Conservation (phyloP, 768 basidiomycete genomes). For the Inosperma sp. region DNA sequence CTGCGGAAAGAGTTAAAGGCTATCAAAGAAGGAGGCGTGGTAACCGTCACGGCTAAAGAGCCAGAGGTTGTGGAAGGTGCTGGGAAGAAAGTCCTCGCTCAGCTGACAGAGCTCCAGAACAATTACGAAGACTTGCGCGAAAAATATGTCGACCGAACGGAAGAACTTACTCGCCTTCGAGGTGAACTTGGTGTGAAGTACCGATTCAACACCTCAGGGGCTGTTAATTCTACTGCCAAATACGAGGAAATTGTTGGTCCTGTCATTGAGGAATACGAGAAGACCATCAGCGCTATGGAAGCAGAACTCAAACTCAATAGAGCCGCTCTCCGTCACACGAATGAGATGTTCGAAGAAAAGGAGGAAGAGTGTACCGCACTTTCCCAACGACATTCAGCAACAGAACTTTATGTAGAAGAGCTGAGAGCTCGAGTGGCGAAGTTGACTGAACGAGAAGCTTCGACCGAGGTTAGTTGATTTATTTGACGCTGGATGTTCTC, state of each 20-base stretch:
- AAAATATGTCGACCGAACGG: constrained; percentile 83
- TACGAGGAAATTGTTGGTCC: constrained; percentile 95
- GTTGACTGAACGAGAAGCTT: constrained; percentile 81
- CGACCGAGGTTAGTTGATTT: constrained; percentile 69
- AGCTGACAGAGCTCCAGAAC: constrained; percentile 79
- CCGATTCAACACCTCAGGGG: constrained; percentile 53
- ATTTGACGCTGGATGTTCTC: constrained; percentile 8
- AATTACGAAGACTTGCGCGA: constrained; percentile 81
- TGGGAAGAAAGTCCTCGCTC: constrained; percentile 70
- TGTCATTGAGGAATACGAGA: constrained; percentile 98
- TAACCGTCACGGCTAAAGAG: constrained; percentile 27
- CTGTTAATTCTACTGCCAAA: constrained; percentile 63
- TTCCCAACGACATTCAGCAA: constrained; percentile 65
- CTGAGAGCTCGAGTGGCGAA: constrained; percentile 75
- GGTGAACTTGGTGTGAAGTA: constrained; percentile 76
- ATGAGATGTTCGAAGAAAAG: constrained; percentile 90
- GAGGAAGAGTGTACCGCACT: constrained; percentile 71
- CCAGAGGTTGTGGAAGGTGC: constrained; percentile 51
- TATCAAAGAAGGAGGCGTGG: constrained; percentile 63
- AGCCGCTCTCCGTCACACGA: constrained; percentile 84
- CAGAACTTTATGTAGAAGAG: constrained; percentile 85
- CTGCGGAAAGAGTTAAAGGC: constrained; percentile 82
- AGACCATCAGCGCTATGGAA: constrained; percentile 93
- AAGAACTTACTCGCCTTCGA: constrained; percentile 77
- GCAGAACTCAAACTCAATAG: constrained; percentile 84